Base-by-base conservation (phyloP, 1,284 basidiomycete genomes). In the Ganoderma sp. region DNA sequence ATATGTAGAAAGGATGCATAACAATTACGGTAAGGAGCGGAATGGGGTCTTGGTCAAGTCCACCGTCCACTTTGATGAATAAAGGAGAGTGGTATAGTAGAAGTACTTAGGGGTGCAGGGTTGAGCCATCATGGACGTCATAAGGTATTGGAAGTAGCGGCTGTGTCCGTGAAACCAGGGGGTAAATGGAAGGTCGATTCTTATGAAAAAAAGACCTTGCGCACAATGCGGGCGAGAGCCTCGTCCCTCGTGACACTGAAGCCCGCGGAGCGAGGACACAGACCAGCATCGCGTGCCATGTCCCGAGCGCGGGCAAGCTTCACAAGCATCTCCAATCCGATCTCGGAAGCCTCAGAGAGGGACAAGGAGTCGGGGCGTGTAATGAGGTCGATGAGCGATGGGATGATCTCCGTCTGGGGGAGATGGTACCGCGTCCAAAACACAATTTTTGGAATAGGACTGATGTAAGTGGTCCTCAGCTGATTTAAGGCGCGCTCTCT, bases 371-470 rank as follows among this genome's bases (percentile, higher is more conserved):
- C 59, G 7, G 69, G 57, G 14, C 73, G 71, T 9, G 65, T 45
- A 50, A 74, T 68, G 39, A 71, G 43, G 14, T 68, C 67, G 54
- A 68, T 61, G 43, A 70, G 73, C 1, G 68, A 45, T 2, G 65
- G 48, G 25, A 71, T 57, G 32, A 74, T 63, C 43, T 71, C 71
- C 54, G 67, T 32, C n/a, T 43, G 2, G 34, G 72, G 69, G 32
- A 73, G 69, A 45, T 57, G 54, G 52, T 70, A 73, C 17, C 67
- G 69, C 2, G 22, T 62, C 71, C 71, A 74, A 17, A 73, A 65
- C 19, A 69, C 37, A 28, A 74, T 68, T 65, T 69, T 71, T 39
- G 39, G 61, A 4, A 73, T 42, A 3, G 73, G 73, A 22, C 67
- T 66, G 25, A 74, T 67, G 45, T 69, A 66, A 19, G 62, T 39